Percentiles rank a stretch among this genome's conserved stretches.
Evolutionary conservation across 495 filamentous ascomycete species (phyloP).

Genomic region (Echria macrotheca): DNA sequence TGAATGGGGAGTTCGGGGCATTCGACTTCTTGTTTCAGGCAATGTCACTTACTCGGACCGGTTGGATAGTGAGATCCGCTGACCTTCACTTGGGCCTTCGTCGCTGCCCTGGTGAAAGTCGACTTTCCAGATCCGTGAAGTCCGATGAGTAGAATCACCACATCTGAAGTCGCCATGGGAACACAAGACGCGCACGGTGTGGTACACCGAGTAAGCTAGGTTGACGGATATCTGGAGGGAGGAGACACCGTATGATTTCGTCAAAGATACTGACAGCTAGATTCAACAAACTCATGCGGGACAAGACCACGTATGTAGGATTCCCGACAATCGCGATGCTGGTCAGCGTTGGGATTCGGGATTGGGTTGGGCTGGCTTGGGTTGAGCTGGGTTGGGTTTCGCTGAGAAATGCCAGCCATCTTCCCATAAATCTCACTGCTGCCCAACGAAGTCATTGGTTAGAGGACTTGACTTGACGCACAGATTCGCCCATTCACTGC

Average conservation of each 20-base stretch:
- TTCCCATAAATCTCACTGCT: background rate
- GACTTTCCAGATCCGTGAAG: conserved; percentile 8
- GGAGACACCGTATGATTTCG: background rate
- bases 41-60: conserved; percentile 3
- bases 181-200: background rate
- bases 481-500: background rate
- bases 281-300: background rate
- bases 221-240: background rate
- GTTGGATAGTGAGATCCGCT: background rate
- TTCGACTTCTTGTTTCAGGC: too few species aligned
- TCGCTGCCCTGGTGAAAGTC: conserved; percentile 3
- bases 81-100: background rate
- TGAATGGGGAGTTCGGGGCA: background rate
- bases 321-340: background rate
- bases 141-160: conserved; percentile 8
- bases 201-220: background rate
- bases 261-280: background rate
- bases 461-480: background rate
- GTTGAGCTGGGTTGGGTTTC: background rate
- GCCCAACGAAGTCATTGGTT: conserved; percentile 2
- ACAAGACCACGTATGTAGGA: background rate
- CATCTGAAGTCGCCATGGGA: conserved; percentile 3
- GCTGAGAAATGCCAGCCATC: background rate
- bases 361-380: conserved; percentile 1
- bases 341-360: background rate